These are phyloP conservation scores for Mycocentrospora acerina DNA, from an alignment of 2,329 filamentous ascomycete genomes.

Conservation along the genomic window DNA sequence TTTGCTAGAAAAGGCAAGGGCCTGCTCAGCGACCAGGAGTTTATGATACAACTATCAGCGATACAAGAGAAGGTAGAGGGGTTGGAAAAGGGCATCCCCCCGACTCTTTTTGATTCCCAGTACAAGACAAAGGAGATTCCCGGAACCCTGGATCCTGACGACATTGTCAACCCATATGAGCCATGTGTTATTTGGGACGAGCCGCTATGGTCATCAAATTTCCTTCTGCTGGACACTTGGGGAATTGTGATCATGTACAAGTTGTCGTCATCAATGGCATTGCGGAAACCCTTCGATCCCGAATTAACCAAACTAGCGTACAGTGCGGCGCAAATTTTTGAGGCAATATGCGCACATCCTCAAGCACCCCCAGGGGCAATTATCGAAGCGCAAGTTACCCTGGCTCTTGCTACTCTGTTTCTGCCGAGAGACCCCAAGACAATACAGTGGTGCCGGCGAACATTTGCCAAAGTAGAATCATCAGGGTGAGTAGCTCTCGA, in stretches of 20 bases:
- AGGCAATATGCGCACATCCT: slow-evolving; percentile 73
- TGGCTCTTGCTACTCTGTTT: slow-evolving; percentile 77
- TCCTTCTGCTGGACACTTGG: slow-evolving; percentile 74
- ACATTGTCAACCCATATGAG: slow-evolving; percentile 74
- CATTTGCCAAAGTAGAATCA: slow-evolving; percentile 75
- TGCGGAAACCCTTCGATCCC: slow-evolving; percentile 52
- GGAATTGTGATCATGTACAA: slow-evolving; percentile 79
- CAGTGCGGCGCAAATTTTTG: slow-evolving; percentile 74
- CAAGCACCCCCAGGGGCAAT: slow-evolving; percentile 69
- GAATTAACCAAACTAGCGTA: slow-evolving; percentile 66
- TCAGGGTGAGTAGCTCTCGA: slow-evolving; percentile 64
- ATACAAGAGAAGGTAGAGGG: slow-evolving; percentile 45
- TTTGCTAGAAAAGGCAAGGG: slow-evolving; percentile 69
- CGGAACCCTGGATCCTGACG: slow-evolving; percentile 57
- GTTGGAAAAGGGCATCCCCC: slow-evolving; percentile 57
- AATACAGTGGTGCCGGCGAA: slow-evolving; percentile 76
- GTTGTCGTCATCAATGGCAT: slow-evolving; percentile 65
- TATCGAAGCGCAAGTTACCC: slow-evolving; percentile 70
- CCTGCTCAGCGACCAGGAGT: slow-evolving; percentile 65
- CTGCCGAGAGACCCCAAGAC: slow-evolving; percentile 74
- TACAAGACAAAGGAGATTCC: slow-evolving; percentile 67
- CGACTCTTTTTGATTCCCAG: slow-evolving; percentile 60
- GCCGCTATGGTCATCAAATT: slow-evolving; percentile 72
- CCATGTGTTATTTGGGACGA: slow-evolving; percentile 67
- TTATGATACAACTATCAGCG: slow-evolving; percentile 60